Conservation (phyloP, 495 filamentous ascomycete species). For the Penicillium paxilli region DNA sequence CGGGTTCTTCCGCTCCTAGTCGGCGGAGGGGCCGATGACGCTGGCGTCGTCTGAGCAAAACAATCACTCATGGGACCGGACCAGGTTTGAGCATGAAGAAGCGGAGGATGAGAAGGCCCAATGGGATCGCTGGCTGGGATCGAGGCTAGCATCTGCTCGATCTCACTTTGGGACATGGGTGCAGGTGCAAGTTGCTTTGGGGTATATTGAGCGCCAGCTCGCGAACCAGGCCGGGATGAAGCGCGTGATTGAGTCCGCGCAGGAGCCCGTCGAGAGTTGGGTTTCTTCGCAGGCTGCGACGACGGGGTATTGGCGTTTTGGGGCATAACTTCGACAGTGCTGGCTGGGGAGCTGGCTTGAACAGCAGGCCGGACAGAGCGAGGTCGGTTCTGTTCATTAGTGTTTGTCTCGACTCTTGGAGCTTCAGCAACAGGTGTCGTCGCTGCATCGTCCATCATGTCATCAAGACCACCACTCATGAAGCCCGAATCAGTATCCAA, state of each 20-base stretch:
- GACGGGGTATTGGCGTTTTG: slow-evolving; percentile 17
- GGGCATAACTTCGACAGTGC: slow-evolving; percentile 16
- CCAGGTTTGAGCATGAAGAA: slow-evolving; percentile 50
- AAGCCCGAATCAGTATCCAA: slow-evolving; percentile 72
- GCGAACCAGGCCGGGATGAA: slow-evolving; percentile 38
- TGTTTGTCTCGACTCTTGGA: slow-evolving; percentile 31
- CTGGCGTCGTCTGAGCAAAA: slow-evolving; percentile 19
- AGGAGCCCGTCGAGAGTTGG: slow-evolving; percentile 18
- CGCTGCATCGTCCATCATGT: slow-evolving; percentile 54
- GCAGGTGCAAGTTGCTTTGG: slow-evolving; percentile 44
- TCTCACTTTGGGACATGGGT: slow-evolving; percentile 36
- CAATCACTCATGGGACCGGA: slow-evolving; percentile 44
- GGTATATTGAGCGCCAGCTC: slow-evolving; percentile 35
- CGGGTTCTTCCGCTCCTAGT: slow-evolving; percentile 33
- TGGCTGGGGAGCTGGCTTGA: slow-evolving; percentile 31
- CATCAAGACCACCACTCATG: slow-evolving; percentile 72
- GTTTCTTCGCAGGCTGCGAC: slow-evolving; percentile 20
- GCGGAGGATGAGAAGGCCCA: slow-evolving; percentile 37
- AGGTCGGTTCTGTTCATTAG: slow-evolving; percentile 42
- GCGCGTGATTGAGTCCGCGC: slow-evolving; percentile 19
- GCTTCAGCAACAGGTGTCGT: slow-evolving; percentile 36
- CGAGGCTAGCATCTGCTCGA: slow-evolving; percentile 36
- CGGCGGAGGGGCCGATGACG: slow-evolving; percentile 29
- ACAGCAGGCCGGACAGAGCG: slow-evolving; percentile 42
- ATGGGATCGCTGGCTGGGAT: slow-evolving; percentile 60